A percentile compares a stretch with the other conserved stretches of the same genome.
phyloP scores from a whole-genome alignment of 768 basidiomycete species.

The Lentinula aciculospora region DNA sequence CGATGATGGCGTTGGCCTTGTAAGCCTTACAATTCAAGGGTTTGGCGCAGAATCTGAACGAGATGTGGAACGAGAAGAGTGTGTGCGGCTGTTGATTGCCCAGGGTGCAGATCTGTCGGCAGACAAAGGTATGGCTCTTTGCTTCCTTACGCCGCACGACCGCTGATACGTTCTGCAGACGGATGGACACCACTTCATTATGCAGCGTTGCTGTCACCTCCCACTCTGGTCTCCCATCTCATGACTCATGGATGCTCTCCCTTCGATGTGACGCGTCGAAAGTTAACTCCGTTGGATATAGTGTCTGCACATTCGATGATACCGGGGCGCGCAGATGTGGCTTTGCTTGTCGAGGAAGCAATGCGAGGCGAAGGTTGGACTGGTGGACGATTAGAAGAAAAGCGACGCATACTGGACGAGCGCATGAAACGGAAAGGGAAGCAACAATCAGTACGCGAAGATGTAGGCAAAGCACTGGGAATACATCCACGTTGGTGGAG shows the following conservation, averaged over 20 bases:
- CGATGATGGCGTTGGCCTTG: conserved; percentile 80
- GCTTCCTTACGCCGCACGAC: not conserved
- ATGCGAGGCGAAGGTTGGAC: conserved; percentile 85
- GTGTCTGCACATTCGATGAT: conserved; percentile 78
- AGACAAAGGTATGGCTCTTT: conserved; percentile 51
- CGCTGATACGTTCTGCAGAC: conserved; percentile 34
- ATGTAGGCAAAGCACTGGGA: conserved; percentile 51
- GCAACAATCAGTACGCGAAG: conserved; percentile 51
- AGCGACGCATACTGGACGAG: conserved; percentile 54
- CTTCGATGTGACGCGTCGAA: conserved; percentile 67
- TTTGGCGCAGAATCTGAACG: conserved; percentile 79
- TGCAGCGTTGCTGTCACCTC: conserved; percentile 82
- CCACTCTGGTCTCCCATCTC: conserved; percentile 86
- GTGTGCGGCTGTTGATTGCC: conserved; percentile 70
- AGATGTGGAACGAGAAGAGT: conserved; percentile 88
- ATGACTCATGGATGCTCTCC: conserved; percentile 91
- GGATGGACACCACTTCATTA: conserved; percentile 97
- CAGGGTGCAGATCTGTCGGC: conserved; percentile 69
- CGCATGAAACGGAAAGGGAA: conserved; percentile 46
- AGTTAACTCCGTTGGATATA: conserved; percentile 85
- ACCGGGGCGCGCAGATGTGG: conserved; percentile 80
- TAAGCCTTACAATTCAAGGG: conserved; percentile 75
- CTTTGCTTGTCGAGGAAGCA: conserved; percentile 81
- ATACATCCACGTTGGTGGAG: conserved; percentile 66
- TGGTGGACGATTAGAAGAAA: conserved; percentile 70